A percentile compares a stretch with the other conserved stretches of the same genome.
Evolutionary conservation across 306 rosid genomes (phyloP).

Genomic region (Luffa acutangula): DNA sequence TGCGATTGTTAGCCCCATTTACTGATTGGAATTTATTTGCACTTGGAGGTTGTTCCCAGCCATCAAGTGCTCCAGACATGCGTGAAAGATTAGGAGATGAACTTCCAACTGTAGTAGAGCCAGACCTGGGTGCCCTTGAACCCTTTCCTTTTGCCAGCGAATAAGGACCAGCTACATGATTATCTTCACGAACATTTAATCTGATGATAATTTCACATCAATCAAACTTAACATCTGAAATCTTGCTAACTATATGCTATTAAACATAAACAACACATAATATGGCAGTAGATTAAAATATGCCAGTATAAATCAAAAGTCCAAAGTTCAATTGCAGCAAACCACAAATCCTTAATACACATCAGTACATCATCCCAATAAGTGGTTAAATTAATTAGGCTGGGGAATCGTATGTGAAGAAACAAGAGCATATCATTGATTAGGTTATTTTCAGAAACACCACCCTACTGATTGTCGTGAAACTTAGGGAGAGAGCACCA

Average conservation of each 20-base stretch:
- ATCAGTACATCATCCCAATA: neutral
- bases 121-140: slow-evolving; percentile 62
- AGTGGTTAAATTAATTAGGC: neutral
- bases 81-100: slow-evolving; percentile 45
- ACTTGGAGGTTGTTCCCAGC: slow-evolving; percentile 48
- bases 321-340: neutral
- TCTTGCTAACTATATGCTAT: neutral
- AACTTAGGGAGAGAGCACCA: neutral
- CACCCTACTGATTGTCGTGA: neutral
- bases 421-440: neutral
- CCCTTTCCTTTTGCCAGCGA: slow-evolving; percentile 55
- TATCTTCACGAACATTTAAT: slow-evolving; percentile 41
- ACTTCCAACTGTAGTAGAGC: slow-evolving; percentile 38
- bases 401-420: neutral
- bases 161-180: slow-evolving; percentile 31
- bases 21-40: slow-evolving; percentile 34
- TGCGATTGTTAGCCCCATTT: slow-evolving; percentile 37
- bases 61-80: slow-evolving; percentile 42
- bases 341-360: neutral
- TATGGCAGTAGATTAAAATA: neutral
- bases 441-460: neutral
- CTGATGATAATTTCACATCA: slow-evolving; percentile 20
- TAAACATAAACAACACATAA: neutral
- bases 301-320: neutral
- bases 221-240: neutral